These are phyloP conservation scores for Juncus effusus DNA, from an alignment of 176 grass and related monocot species.

Conservation along the genomic window DNA sequence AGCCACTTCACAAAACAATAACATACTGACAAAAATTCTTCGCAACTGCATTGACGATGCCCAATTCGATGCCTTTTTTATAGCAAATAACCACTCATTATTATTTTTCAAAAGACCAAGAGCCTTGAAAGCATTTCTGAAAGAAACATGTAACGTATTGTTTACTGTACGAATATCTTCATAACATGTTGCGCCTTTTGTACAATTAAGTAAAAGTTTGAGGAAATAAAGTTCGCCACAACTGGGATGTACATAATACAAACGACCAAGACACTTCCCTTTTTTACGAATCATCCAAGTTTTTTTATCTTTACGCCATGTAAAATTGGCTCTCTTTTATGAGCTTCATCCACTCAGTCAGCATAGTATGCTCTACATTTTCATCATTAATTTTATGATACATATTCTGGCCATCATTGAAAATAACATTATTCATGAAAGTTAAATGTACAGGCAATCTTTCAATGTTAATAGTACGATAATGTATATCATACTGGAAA, in stretches of 20 bases:
- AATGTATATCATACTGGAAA: constrained; percentile 26
- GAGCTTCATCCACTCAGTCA: constrained; percentile 20
- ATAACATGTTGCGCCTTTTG: constrained; percentile 10
- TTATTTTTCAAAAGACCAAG: constrained; percentile 27
- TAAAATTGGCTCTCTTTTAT: constrained; percentile 13
- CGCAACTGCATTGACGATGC: background rate
- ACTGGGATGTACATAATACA: constrained; percentile 20
- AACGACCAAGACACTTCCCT: constrained; percentile 3
- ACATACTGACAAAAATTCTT: constrained; percentile 2
- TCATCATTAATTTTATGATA: background rate
- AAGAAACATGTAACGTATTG: background rate
- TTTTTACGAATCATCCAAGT: background rate
- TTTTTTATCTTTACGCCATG: constrained; percentile 12
- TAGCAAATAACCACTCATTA: background rate
- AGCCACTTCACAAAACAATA: constrained; percentile 5
- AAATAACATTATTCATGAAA: background rate
- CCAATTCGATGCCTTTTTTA: constrained; percentile 6
- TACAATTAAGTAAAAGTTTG: constrained; percentile 28
- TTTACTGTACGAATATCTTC: constrained; percentile 28
- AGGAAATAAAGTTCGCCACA: constrained; percentile 21
- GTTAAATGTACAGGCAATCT: constrained; percentile 18
- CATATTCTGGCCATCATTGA: background rate
- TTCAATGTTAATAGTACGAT: constrained; percentile 21
- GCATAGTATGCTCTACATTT: background rate
- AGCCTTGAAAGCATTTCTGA: constrained; percentile 31